A percentile compares a stretch with the other conserved stretches of the same genome.
Evolutionary conservation across 371 early-diverging fungal species (phyloP).

Genomic region (Mortierella sp.): DNA sequence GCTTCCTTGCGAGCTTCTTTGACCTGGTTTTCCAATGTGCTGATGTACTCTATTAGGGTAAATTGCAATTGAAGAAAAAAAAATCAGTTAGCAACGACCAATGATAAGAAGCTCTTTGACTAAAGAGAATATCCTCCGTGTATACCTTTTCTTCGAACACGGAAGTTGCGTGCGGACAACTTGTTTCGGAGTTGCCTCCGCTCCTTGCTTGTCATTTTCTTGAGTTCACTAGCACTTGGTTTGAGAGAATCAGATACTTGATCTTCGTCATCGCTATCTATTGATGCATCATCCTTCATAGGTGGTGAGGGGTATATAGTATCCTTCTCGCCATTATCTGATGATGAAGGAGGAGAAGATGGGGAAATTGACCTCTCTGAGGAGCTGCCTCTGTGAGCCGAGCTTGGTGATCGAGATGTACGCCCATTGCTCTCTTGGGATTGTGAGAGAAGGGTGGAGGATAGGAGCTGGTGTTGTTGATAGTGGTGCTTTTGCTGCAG

Average conservation of each 20-base stretch:
- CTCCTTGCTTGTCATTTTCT: constrained; percentile 82
- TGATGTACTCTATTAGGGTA: constrained; percentile 41
- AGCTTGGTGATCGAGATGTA: neutral
- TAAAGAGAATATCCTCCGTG: neutral
- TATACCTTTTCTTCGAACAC: constrained; percentile 88
- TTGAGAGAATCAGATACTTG: constrained; percentile 5
- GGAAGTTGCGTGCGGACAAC: constrained; percentile 90
- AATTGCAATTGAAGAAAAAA: neutral
- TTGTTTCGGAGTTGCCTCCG: constrained; percentile 90
- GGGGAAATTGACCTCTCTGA: constrained; percentile 35
- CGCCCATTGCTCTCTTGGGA: neutral
- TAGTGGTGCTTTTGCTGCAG: constrained; percentile 36
- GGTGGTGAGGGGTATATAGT: constrained; percentile 36
- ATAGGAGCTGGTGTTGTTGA: constrained; percentile 43
- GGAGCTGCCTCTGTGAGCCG: constrained; percentile 16
- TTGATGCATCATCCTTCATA: constrained; percentile 25
- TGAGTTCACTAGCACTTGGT: constrained; percentile 45
- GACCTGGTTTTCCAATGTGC: constrained; percentile 44
- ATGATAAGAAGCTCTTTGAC: neutral
- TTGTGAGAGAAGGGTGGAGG: constrained; percentile 22
- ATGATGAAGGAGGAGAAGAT: constrained; percentile 7
- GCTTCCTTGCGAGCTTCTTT: constrained; percentile 42
- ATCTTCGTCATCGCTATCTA: constrained; percentile 41
- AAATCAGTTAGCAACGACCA: no score
- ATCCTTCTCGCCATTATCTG: constrained; percentile 9